Conservation (phyloP, 2,329 filamentous ascomycete genomes). For the Xenoacremonium recifei region DNA sequence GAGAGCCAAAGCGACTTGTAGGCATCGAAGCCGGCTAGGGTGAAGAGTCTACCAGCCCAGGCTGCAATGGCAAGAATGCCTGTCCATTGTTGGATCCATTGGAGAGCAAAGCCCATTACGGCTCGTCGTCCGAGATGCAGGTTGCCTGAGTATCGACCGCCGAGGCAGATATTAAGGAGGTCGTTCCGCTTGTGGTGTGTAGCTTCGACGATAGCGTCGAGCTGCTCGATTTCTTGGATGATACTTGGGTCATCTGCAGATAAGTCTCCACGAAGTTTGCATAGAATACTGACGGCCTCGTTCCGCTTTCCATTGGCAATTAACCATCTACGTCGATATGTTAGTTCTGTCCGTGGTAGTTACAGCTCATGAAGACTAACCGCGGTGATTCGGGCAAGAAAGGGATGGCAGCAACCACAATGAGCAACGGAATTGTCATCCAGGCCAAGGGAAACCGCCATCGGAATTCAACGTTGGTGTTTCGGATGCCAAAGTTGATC, state of each 20-base stretch:
- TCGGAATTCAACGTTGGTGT: slow-evolving; percentile 29
- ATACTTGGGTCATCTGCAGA: slow-evolving; percentile 31
- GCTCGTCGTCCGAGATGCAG: slow-evolving; percentile 39
- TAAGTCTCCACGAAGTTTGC: slow-evolving; percentile 29
- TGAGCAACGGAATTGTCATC: slow-evolving; percentile 14
- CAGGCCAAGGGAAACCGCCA: slow-evolving; percentile 20
- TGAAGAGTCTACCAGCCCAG: not conserved
- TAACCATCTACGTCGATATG: slow-evolving; percentile 29
- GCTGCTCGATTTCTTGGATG: slow-evolving; percentile 34
- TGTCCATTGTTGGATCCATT: slow-evolving; percentile 43
- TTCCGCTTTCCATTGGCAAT: slow-evolving; percentile 32
- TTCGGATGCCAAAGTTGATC: slow-evolving; percentile 35
- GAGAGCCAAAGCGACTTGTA: not conserved
- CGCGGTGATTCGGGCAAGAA: slow-evolving; percentile 46
- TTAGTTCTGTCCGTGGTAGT: not conserved
- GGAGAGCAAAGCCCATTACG: slow-evolving; percentile 38
- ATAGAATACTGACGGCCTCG: slow-evolving; percentile 34
- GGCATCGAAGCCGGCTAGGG: not conserved
- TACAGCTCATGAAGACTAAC: slow-evolving; percentile 17
- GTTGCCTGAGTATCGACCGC: slow-evolving; percentile 33
- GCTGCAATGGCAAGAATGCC: not conserved
- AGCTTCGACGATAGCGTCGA: slow-evolving; percentile 38
- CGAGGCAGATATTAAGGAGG: slow-evolving; percentile 38
- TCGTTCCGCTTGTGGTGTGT: slow-evolving; percentile 37
- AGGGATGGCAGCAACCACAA: slow-evolving; percentile 37